Evolutionary conservation across 345 rosid species (phyloP).

Genomic region (Triadica sebifera): DNA sequence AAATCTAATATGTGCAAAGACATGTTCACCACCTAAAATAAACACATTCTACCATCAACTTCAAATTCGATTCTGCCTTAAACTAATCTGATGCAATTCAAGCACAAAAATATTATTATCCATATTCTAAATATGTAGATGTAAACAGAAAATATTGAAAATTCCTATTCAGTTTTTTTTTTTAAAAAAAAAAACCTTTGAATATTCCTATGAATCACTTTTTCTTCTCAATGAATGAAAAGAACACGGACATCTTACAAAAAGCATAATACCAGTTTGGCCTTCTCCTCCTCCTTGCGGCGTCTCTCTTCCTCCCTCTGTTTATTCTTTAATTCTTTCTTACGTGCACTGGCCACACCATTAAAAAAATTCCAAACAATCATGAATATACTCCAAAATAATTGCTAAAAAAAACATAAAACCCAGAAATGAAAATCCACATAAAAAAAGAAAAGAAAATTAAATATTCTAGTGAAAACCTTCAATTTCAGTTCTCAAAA

Average conservation of each 20-base stretch:
- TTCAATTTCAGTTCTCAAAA: neutral
- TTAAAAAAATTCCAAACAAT: neutral
- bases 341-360: conserved; percentile 57
- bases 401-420: neutral
- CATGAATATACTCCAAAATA: neutral
- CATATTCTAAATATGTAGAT: neutral
- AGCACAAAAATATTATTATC: neutral
- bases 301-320: conserved; percentile 79
- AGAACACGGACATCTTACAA: neutral
- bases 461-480: neutral
- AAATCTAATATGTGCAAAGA: neutral
- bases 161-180: too few relatives aligned
- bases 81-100: neutral
- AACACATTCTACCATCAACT: neutral
- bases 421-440: neutral
- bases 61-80: neutral
- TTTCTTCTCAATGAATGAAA: neutral
- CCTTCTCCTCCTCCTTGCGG: conserved; percentile 71
- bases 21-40: neutral
- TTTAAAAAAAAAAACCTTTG: too few relatives aligned
- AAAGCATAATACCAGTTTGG: conserved; percentile 25
- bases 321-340: conserved; percentile 70
- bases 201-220: neutral
- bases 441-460: neutral
- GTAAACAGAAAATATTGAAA: neutral